Evolutionary conservation across 1,284 basidiomycete genomes (phyloP), one percentile per base, ranked within the genome.

Genomic region (Puccinia triticina): DNA sequence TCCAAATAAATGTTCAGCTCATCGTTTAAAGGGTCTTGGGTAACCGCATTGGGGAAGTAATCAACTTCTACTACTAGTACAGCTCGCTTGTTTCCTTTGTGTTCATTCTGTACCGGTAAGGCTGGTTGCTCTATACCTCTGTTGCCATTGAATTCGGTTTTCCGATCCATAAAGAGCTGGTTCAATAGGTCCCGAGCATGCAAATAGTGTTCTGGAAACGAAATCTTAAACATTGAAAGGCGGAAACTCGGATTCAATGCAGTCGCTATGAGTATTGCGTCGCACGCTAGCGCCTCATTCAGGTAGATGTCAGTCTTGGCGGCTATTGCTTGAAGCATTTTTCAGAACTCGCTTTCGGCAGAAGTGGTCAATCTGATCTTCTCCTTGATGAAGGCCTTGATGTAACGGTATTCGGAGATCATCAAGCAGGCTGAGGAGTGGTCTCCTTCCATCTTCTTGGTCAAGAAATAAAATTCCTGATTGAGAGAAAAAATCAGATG

Each of bases 171-270:
- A 43, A 72, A 72, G n/a, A 71, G n/a, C 5, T 72, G 1, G 16
- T 16, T 50, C 2, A 72, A 5, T 21, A 72, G 32, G 46, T 72
- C 46, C 1, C 18, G n/a, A 43, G 46, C 29, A n/a, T 72, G 53
- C 4, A 1, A 0, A 29, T 72, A 43, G n/a, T 72, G 43, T 2
- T 12, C 26, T 26, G 69, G 69, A 32, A 53, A 72, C 18, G 3
- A 53, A 21, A 53, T 29, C 61, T 64, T n/a, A 26, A 64, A 64
- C 12, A 64, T 64, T 64, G 21, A 64, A 16, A 64, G n/a, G 11
- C 67, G 12, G 46, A 71, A 71, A 26, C 67, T 46, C 2, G 67
- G 67, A 71, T 71, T 71, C 40, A 71, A 23, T 29, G 23, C 40
- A 7, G 67, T 71, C n/a, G 46, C 67, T 37, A 71, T 48, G 8